Base-by-base conservation (phyloP, 768 basidiomycete species). In the Macrolepiota dolichaula region DNA sequence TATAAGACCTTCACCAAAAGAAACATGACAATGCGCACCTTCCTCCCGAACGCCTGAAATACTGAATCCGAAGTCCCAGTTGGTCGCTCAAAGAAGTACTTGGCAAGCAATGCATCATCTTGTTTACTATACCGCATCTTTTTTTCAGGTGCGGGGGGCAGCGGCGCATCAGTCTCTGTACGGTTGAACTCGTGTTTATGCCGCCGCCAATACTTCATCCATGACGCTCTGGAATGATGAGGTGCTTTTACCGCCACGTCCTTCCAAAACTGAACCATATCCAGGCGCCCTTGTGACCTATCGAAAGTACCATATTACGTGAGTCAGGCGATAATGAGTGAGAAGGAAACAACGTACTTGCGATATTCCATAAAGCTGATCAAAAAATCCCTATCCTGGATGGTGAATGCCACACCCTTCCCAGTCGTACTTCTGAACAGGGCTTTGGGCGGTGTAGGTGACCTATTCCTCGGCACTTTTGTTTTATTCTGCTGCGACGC, bases 121-220 rank as follows among this genome's bases (percentile, higher is more conserved):
- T 80, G 79, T 35, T 83, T 83, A 66, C 89, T 91, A 69, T 94
- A 94, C 17, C 92, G 85, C 86, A 90, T 86, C 73, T 94, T 92
- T 79, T 94, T 94, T 67, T 91, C 89, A 0, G 92, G 91, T 2
- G 87, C 88, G 25, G 81, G 80, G 4, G 91, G 91, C 12, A 90
- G 74, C 1, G 89, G 88, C 11, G 85, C 89, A 62, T 89, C 88
- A 0, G 74, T 78, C n/a, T 86, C 85, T 2, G 78, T 76, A 59
- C 82, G 83, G 55, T 87, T 80, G 38, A 92, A 75, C 66, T 94
- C 92, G 66, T 94, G 92, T 65, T 91, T 92, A 71, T 94, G 92
- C 58, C 92, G 79, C 15, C 92, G 82, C 85, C 91, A 94, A 72
- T 87, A 94, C 73, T 94, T 94, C 91, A 94, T 92, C 92, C 92